Percentiles rank a stretch among this genome's conserved stretches.
These are phyloP conservation scores for Halteria grandinella DNA, from an alignment of 73 alveolate species.

Conservation along the genomic window DNA sequence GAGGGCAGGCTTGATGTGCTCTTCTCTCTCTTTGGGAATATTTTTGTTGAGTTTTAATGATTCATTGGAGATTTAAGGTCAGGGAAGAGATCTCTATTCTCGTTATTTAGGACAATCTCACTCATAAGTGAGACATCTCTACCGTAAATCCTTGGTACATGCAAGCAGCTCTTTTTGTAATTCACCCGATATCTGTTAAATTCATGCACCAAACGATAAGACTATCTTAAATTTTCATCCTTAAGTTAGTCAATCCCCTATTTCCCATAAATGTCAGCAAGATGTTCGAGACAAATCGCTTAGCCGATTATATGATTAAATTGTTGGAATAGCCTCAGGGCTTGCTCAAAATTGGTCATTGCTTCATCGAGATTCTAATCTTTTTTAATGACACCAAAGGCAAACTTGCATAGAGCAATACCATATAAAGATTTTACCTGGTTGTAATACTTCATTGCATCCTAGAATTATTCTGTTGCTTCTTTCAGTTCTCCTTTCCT, in stretches of 20 bases:
- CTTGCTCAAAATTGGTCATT: constrained; percentile 5
- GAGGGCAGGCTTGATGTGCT: neutral
- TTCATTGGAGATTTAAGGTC: neutral
- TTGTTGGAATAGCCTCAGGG: constrained; percentile 1
- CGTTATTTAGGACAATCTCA: constrained; percentile 37
- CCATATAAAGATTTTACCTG: constrained; percentile 11
- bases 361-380: neutral
- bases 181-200: neutral
- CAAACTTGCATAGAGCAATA: constrained; percentile 31
- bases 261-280: neutral
- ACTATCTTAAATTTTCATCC: constrained; percentile 7
- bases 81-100: constrained; percentile 39
- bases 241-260: neutral
- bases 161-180: constrained; percentile 31
- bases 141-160: constrained; percentile 39
- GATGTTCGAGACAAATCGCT: constrained; percentile 30
- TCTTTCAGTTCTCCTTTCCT: neutral
- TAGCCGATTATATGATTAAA: constrained; percentile 48
- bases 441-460: neutral
- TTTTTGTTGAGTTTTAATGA: neutral
- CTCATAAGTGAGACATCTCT: constrained; percentile 30
- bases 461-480: constrained; percentile 8
- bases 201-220: neutral
- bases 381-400: constrained; percentile 32
- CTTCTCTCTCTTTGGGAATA: neutral